Percentiles rank a stretch among this genome's conserved stretches.
These are phyloP conservation scores for Pezicula carpinea DNA, from an alignment of 2,329 filamentous ascomycete species.

Conservation along the genomic window DNA sequence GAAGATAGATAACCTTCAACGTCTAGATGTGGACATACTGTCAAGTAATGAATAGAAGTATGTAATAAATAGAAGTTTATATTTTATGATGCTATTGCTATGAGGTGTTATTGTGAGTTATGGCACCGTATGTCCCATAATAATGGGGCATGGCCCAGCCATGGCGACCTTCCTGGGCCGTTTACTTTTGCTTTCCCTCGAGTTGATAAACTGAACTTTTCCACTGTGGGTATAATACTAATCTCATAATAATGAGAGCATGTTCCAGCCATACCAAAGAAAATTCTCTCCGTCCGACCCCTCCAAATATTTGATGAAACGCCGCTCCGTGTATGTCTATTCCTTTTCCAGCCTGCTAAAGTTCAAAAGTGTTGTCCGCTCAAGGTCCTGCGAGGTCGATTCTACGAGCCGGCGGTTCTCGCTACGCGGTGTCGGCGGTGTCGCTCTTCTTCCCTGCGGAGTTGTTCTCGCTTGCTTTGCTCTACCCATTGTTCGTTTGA, in stretches of 20 bases:
- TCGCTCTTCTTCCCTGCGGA: slow-evolving; percentile 16
- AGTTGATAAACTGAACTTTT: too few relatives aligned
- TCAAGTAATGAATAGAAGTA: too few relatives aligned
- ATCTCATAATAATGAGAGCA: not conserved
- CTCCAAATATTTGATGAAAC: not conserved
- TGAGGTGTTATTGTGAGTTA: not conserved
- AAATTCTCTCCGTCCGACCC: too few relatives aligned
- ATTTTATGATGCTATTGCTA: too few relatives aligned
- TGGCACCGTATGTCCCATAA: not conserved
- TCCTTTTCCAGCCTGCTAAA: not conserved
- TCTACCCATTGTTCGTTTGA: slow-evolving; percentile 16
- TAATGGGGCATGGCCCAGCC: slow-evolving; percentile 12
- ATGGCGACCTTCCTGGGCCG: not conserved
- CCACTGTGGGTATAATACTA: too few relatives aligned
- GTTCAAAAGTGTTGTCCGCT: not conserved
- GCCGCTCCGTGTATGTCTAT: not conserved
- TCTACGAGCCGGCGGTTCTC: slow-evolving; percentile 7
- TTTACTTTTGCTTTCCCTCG: not conserved
- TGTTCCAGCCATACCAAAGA: not conserved
- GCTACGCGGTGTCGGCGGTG: slow-evolving; percentile 11
- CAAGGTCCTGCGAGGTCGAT: too few relatives aligned
- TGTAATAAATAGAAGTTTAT: not conserved
- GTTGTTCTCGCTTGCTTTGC: slow-evolving; percentile 14
- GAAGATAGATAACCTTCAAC: too few relatives aligned
- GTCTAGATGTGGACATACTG: too few relatives aligned